Base-by-base conservation (phyloP, 2,329 filamentous ascomycete genomes). In the Phoma sp. region DNA sequence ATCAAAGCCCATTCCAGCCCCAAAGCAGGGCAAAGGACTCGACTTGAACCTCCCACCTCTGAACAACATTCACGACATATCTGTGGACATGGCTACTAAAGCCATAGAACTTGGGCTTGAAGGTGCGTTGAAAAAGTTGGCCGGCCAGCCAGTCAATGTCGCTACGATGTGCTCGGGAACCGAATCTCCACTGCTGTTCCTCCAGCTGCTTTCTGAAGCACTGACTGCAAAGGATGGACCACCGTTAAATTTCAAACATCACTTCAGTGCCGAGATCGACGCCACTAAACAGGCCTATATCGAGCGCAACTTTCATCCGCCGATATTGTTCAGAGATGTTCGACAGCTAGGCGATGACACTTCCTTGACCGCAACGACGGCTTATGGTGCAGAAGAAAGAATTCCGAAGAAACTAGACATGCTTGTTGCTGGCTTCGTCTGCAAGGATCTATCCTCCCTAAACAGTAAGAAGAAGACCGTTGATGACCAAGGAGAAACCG, bases 131-230 rank as follows among this genome's bases (percentile, higher is more conserved):
- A 23, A 67, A 2, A 60, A 72, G 42, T 59, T 80, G 1, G 64
- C 71, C 7, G 66, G 66, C 2, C 67, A 76, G 6, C 66, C 76
- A 4, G 61, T 89, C 0, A 74, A 80, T 7, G 77, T 92, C 21
- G 89, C 82, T 0, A 93, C 90, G 0, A 85, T 92, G 78, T 93
- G 89, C 68, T 92, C 89, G 1, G 90, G 90, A 0, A 93, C 90
- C 0, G 90, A 93, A 61, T 85, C 86, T 4, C 90, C 90, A 0
- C 74, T 93, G 2, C 77, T 92, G 1, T 87, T 87, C 0, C 67
- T 92, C 12, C 76, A 84, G 12, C 77, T 87, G 69, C 74, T 91
- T 1, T 64, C 65, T 0, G 38, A 68, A 67, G 57, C 62, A 11
- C 62, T 74, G 42, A 61, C 15, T n/a, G n/a, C 47, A n/a, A 5